These are phyloP conservation scores for Sclerotinia sclerotiorum DNA, from an alignment of 2,329 filamentous ascomycete species.

Conservation along the genomic window DNA sequence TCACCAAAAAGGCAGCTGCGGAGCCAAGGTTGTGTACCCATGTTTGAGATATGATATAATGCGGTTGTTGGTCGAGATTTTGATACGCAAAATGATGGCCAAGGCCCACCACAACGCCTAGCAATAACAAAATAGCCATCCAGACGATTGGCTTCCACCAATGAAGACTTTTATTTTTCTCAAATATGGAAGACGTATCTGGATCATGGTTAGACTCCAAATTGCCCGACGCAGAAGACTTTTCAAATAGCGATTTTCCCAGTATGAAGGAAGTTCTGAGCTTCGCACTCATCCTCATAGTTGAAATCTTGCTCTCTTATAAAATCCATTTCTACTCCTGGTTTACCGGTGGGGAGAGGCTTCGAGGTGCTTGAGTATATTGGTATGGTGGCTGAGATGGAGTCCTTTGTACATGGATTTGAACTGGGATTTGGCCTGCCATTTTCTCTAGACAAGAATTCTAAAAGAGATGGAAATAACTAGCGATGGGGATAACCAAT, in stretches of 20 bases:
- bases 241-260: not conserved
- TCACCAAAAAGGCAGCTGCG: not conserved
- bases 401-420: too few species aligned
- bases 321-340: not conserved
- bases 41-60: not conserved
- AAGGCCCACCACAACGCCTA: not conserved
- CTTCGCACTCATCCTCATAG: not conserved
- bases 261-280: not conserved
- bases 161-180: not conserved
- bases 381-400: not conserved
- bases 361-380: not conserved
- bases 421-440: too few species aligned
- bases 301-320: not conserved
- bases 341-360: too few species aligned
- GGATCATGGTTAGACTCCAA: not conserved
- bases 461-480: too few species aligned
- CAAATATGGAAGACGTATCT: not conserved
- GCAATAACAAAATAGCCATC: not conserved
- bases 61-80: not conserved
- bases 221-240: not conserved
- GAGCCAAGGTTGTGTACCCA: constrained; percentile 4
- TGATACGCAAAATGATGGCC: constrained; percentile 2
- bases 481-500: too few species aligned
- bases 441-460: too few species aligned
- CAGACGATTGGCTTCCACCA: not conserved